Evolutionary conservation across 257 asterid species (phyloP).

Genomic region (Jaltomata sinuosa): DNA sequence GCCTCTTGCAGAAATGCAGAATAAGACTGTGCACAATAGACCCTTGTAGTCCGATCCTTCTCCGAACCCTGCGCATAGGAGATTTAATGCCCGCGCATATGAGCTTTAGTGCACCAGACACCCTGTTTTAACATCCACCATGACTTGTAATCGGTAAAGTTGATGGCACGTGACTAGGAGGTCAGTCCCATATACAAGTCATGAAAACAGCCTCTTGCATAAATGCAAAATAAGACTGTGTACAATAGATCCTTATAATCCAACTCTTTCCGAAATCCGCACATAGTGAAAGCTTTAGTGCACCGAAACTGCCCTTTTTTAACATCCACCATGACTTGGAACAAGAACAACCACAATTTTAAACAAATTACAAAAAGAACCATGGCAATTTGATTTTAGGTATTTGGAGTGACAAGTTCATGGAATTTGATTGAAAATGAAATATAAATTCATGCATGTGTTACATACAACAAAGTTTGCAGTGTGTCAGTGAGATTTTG

Average conservation of each 20-base stretch:
- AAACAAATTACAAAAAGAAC: neutral
- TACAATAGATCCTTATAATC: neutral
- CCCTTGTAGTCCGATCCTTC: too few species aligned
- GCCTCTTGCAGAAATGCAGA: too few species aligned
- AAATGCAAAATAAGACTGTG: neutral
- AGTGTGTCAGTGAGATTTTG: neutral
- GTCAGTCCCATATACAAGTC: too few species aligned
- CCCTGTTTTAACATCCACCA: too few species aligned
- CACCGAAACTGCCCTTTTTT: neutral
- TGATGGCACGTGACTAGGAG: neutral
- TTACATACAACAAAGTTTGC: neutral
- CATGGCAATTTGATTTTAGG: neutral
- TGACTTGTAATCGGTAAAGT: neutral
- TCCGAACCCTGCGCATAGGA: too few species aligned
- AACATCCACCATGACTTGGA: neutral
- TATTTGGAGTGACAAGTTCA: neutral
- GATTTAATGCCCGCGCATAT: too few species aligned
- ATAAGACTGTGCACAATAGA: too few species aligned
- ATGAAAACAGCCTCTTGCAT: neutral
- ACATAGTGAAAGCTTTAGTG: neutral
- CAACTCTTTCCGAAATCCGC: rapidly evolving
- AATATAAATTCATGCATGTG: neutral
- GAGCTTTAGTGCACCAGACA: too few species aligned
- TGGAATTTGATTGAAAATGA: neutral
- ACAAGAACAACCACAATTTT: neutral